Conservation (phyloP, 768 basidiomycete genomes). For the Gyrodon lividus region DNA sequence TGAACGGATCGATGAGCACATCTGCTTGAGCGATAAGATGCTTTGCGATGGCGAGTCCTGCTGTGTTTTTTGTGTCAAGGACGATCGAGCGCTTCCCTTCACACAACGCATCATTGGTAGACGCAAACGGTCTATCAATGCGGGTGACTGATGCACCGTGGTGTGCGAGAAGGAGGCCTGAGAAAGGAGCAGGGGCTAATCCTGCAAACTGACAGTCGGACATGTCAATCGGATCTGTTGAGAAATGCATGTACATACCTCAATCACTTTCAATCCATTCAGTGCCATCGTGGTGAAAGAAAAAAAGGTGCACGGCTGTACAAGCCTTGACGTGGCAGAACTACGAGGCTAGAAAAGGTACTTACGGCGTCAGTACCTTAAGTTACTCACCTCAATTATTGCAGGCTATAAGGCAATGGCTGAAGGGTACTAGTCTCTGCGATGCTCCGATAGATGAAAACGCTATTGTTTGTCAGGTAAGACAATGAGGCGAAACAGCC, state of each 20-base stretch:
- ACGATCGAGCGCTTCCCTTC: conserved; percentile 76
- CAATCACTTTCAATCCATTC: conserved; percentile 49
- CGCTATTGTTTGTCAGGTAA: too few species aligned
- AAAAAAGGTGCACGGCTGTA: neutral
- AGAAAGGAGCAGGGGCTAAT: conserved; percentile 79
- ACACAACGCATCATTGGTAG: conserved; percentile 52
- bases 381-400: too few species aligned
- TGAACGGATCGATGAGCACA: conserved; percentile 79
- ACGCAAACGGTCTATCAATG: conserved; percentile 58
- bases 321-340: too few species aligned
- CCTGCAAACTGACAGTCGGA: conserved; percentile 62
- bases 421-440: too few species aligned
- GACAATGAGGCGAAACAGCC: too few species aligned
- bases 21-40: conserved; percentile 67
- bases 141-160: conserved; percentile 77
- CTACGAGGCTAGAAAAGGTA: neutral
- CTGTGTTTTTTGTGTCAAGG: conserved; percentile 61
- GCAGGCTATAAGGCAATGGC: too few species aligned
- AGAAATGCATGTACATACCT: conserved; percentile 28
- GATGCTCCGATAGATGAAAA: too few species aligned
- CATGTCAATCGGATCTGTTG: neutral
- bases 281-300: conserved; percentile 41
- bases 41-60: conserved; percentile 55
- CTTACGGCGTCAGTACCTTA: too few species aligned
- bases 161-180: conserved; percentile 75